Conservation (phyloP, 179 eudicot species). For the Spergularia azorica region DNA sequence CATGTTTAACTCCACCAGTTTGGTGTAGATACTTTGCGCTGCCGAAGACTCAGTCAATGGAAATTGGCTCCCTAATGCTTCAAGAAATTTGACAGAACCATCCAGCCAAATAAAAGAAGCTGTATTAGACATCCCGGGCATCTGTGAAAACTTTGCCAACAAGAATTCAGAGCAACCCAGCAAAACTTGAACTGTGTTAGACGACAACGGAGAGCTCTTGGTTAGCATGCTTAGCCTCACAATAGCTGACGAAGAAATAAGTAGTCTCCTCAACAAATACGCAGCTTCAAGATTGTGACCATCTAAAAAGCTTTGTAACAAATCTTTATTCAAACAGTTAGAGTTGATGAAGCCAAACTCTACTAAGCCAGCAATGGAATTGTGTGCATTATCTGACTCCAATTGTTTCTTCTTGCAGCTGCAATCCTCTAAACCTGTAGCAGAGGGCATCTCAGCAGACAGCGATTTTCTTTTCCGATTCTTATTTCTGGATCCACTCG, state of each 20-base stretch:
- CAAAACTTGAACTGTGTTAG: conserved; percentile 44
- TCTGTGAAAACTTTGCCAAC: conserved; percentile 52
- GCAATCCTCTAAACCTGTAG: no score
- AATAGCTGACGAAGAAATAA: conserved; percentile 70
- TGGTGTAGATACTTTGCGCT: conserved; percentile 49
- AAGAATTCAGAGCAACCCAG: conserved; percentile 56
- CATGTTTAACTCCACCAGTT: conserved; percentile 66
- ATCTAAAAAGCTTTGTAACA: conserved; percentile 51
- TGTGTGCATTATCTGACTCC: conserved; percentile 23
- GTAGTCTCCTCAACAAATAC: conserved; percentile 64
- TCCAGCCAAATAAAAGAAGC: conserved; percentile 64
- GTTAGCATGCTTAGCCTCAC: conserved; percentile 59
- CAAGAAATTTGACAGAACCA: conserved; percentile 67
- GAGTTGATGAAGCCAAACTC: conserved; percentile 40
- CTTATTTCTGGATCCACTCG: conserved; percentile 20
- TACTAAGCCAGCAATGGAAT: conserved; percentile 26
- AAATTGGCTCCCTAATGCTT: conserved; percentile 68
- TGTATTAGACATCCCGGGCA: conserved; percentile 38
- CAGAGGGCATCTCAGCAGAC: no score
- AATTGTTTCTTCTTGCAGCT: conserved; percentile 24
- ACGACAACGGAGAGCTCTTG: conserved; percentile 46
- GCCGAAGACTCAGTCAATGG: conserved; percentile 37
- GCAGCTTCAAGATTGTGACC: conserved; percentile 76
- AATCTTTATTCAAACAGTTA: conserved; percentile 36
- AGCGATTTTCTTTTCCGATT: neutral